phyloP scores from a whole-genome alignment of 768 basidiomycete species.

The Russula foetens region DNA sequence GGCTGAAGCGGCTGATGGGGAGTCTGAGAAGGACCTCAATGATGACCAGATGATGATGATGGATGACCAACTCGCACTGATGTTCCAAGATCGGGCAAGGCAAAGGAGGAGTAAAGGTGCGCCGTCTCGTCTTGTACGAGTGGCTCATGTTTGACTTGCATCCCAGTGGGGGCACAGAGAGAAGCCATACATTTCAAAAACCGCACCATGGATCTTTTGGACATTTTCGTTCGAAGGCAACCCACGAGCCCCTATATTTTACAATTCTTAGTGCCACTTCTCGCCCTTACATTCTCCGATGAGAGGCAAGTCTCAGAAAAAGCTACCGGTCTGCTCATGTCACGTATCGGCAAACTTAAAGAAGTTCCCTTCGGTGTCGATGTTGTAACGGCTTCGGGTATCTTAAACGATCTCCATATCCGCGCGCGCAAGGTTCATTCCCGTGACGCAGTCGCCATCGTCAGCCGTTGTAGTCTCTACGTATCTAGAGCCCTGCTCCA shows the following conservation, averaged over 20 bases:
- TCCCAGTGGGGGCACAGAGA: constrained; percentile 59
- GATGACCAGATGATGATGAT: constrained; percentile 98
- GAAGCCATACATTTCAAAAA: constrained; percentile 96
- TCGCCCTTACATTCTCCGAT: constrained; percentile 68
- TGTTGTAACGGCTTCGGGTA: constrained; percentile 34
- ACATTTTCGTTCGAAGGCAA: constrained; percentile 72
- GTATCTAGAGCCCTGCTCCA: constrained; percentile 45
- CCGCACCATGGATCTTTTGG: constrained; percentile 90
- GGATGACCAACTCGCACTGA: constrained; percentile 83
- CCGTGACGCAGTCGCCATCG: constrained; percentile 50
- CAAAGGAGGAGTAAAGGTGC: constrained; percentile 56
- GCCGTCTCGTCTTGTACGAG: constrained; percentile 16
- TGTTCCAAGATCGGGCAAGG: constrained; percentile 67
- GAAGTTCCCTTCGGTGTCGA: constrained; percentile 47
- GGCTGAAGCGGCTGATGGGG: constrained; percentile 48
- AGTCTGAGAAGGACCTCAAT: constrained; percentile 70
- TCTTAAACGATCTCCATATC: constrained; percentile 57
- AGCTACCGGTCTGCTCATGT: constrained; percentile 68
- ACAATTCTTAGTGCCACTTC: constrained; percentile 63
- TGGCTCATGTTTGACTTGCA: background rate
- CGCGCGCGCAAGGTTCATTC: constrained; percentile 62
- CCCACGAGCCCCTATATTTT: constrained; percentile 62
- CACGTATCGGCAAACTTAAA: constrained; percentile 66
- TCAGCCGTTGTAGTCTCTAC: constrained; percentile 67
- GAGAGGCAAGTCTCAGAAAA: constrained; percentile 89